Evolutionary conservation across 495 filamentous ascomycete genomes (phyloP).

Genomic region (Chaetomidium leptoderma): DNA sequence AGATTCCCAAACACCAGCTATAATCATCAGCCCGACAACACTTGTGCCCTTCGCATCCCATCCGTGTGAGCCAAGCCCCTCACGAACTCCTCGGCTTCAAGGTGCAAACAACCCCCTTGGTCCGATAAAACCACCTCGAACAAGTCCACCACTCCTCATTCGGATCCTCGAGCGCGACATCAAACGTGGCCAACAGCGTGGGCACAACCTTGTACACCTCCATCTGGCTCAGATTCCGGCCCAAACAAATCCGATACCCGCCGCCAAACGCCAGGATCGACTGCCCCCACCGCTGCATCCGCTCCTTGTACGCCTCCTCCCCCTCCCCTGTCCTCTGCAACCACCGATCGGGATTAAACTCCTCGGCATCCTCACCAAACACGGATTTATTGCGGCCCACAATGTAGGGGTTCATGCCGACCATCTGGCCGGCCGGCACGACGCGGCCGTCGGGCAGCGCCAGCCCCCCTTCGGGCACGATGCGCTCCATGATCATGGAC

Average conservation of each 20-base stretch:
- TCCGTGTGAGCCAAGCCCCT: no score
- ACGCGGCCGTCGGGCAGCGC: conserved; percentile 48
- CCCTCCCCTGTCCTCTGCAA: conserved; percentile 32
- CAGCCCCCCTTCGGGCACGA: conserved; percentile 52
- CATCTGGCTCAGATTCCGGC: conserved; percentile 57
- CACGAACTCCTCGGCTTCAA: conserved; percentile 15
- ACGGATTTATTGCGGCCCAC: conserved; percentile 38
- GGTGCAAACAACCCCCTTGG: conserved; percentile 15
- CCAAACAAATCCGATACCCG: conserved; percentile 59
- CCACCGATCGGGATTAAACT: conserved; percentile 50
- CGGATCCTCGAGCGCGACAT: conserved; percentile 30
- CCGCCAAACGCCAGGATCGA: conserved; percentile 52
- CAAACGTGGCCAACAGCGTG: conserved; percentile 53
- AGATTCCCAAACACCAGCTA: no score
- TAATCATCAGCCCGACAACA: no score
- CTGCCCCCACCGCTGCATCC: conserved; percentile 24
- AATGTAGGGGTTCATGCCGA: conserved; percentile 36
- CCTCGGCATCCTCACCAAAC: conserved; percentile 49
- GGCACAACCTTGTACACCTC: conserved; percentile 65
- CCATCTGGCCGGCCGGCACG: conserved; percentile 46
- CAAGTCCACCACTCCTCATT: conserved; percentile 24
- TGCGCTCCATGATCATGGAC: conserved; percentile 52
- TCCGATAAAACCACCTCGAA: conserved; percentile 25
- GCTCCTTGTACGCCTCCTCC: conserved; percentile 15
- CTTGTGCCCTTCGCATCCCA: no score